Conservation (phyloP, 108 stramenopile species). For the Cylindrotheca fusiformis region DNA sequence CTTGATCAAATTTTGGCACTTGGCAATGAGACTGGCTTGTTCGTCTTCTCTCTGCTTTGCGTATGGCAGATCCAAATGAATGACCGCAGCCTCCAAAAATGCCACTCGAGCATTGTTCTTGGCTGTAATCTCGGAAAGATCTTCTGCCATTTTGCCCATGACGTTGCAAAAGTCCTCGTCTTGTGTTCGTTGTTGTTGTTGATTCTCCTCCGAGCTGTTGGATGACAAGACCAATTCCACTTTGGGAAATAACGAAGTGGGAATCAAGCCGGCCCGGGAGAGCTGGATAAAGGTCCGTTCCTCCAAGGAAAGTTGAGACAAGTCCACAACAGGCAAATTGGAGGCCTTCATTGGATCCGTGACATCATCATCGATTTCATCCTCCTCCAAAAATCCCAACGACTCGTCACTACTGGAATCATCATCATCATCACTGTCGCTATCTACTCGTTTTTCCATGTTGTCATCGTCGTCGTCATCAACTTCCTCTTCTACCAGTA, state of each 20-base stretch:
- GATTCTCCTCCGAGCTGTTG: conserved; percentile 2
- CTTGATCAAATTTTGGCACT: conserved; percentile 30
- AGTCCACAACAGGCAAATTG: conserved; percentile 18
- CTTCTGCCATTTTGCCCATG: conserved; percentile 28
- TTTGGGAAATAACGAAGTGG: conserved; percentile 18
- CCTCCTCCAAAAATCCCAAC: conserved; percentile 32
- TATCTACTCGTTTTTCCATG: conserved; percentile 15
- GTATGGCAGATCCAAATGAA: conserved; percentile 2
- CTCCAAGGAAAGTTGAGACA: conserved; percentile 36
- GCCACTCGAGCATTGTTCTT: conserved; percentile 28
- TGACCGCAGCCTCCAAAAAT: conserved; percentile 23
- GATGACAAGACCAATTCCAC: conserved; percentile 8
- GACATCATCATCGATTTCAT: conserved; percentile 23
- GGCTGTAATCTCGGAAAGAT: conserved; percentile 14
- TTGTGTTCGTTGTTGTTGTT: not conserved
- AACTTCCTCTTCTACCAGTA: conserved; percentile 60
- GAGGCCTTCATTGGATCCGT: conserved; percentile 7
- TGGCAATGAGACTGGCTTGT: conserved; percentile 19
- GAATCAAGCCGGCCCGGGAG: conserved; percentile 16
- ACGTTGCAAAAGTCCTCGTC: conserved; percentile 26
- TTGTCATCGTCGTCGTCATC: conserved; percentile 29
- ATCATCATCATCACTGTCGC: conserved; percentile 14
- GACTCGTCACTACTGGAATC: conserved; percentile 18
- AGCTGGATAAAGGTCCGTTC: conserved; percentile 37
- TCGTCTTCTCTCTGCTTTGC: conserved; percentile 30